A percentile compares a stretch with the other conserved stretches of the same genome.
phyloP scores from a whole-genome alignment of 1,139 yeast species.

The Arxiozyma bovina region DNA sequence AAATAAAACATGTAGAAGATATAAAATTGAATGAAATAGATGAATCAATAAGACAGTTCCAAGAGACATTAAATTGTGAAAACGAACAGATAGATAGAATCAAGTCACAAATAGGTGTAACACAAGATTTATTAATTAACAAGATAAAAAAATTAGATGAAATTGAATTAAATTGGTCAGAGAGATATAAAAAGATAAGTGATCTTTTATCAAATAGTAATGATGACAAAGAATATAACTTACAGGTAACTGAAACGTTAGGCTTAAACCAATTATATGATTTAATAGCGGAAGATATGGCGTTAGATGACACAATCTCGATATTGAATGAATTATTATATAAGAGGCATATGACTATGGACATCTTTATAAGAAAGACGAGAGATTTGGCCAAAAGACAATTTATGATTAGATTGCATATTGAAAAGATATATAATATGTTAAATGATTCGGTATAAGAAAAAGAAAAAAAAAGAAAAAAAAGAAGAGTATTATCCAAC shows the following conservation, averaged over 20 bases:
- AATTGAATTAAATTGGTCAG: background rate
- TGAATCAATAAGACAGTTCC: conserved; percentile 2
- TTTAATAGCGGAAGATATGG: conserved; percentile 55
- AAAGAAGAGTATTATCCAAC: too few relatives aligned
- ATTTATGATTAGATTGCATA: conserved; percentile 42
- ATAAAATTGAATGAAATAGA: background rate
- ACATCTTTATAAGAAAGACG: conserved; percentile 35
- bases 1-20: background rate
- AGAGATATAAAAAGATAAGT: background rate
- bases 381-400: conserved; percentile 69
- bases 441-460: background rate
- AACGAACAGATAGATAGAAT: background rate
- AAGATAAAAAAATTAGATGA: background rate
- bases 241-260: conserved; percentile 9
- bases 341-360: conserved; percentile 31
- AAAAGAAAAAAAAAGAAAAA: background rate
- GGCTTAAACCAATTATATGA: conserved; percentile 49
- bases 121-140: background rate
- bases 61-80: conserved; percentile 3
- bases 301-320: conserved; percentile 60
- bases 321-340: conserved; percentile 52
- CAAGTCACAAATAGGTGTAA: background rate
- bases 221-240: conserved; percentile 3
- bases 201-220: background rate
- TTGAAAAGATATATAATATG: conserved; percentile 31